phyloP scores from a whole-genome alignment of 164 flowering plant species.

The Vitis riparia region DNA sequence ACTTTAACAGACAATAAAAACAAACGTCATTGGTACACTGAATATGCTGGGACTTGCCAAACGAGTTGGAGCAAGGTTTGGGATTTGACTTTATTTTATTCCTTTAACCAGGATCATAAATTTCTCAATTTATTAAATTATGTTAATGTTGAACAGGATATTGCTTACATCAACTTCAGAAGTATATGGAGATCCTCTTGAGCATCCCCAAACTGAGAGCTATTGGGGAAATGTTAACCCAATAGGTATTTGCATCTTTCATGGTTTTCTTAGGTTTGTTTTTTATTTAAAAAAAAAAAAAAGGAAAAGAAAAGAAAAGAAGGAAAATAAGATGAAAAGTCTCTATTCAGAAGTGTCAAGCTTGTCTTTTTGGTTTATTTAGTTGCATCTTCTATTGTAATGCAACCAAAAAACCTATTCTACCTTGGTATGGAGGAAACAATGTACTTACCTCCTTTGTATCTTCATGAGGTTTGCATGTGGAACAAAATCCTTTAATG shows the following conservation, averaged over 20 bases:
- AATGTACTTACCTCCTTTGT: too few species aligned
- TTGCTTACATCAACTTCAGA: slow-evolving; percentile 95
- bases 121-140: background rate
- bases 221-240: slow-evolving; percentile 99
- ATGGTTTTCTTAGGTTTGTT: background rate
- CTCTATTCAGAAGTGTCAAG: too few species aligned
- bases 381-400: too few species aligned
- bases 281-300: too few species aligned
- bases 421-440: too few species aligned
- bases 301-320: too few species aligned
- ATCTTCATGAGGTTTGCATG: too few species aligned
- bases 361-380: too few species aligned
- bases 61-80: slow-evolving; percentile 94
- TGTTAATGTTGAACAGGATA: slow-evolving; percentile 47
- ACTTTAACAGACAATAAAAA: slow-evolving; percentile 72
- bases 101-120: background rate
- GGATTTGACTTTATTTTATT: background rate
- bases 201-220: slow-evolving; percentile 88
- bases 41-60: slow-evolving; percentile 99
- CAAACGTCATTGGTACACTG: slow-evolving; percentile 96
- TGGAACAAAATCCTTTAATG: too few species aligned
- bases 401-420: too few species aligned
- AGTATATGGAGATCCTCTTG: slow-evolving; percentile 98
- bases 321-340: too few species aligned
- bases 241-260: slow-evolving; percentile 55